Percentiles rank a stretch among this genome's conserved stretches.
phyloP scores from a whole-genome alignment of 352 stramenopile species.

The Nothophytophthora sp. region DNA sequence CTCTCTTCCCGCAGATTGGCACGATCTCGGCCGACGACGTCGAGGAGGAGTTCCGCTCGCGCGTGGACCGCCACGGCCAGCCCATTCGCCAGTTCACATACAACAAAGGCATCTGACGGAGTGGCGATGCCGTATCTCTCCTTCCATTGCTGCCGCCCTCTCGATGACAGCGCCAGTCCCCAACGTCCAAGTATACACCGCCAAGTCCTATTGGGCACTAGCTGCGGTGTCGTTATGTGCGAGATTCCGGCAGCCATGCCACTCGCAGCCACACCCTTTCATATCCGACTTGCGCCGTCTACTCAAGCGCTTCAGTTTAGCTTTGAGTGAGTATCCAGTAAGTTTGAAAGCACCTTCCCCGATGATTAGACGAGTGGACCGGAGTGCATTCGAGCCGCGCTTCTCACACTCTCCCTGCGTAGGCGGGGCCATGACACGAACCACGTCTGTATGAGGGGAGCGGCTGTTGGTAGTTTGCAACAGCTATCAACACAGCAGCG shows the following conservation, averaged over 20 bases:
- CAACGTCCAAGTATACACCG: no score
- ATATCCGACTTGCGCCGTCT: no score
- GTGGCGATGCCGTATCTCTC: no score
- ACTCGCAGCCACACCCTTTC: no score
- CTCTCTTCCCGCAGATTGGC: slow-evolving; percentile 82
- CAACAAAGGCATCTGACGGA: slow-evolving; percentile 88
- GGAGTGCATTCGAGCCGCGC: slow-evolving; percentile 44
- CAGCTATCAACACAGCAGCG: no score
- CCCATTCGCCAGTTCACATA: slow-evolving; percentile 70
- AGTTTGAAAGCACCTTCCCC: slow-evolving; percentile 11
- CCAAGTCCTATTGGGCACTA: no score
- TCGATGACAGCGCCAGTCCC: no score
- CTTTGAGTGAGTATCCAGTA: neutral
- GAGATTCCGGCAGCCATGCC: no score
- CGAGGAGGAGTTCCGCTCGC: slow-evolving; percentile 63
- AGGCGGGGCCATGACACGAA: slow-evolving; percentile 30
- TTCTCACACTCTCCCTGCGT: slow-evolving; percentile 36
- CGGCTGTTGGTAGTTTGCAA: neutral
- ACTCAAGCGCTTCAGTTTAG: no score
- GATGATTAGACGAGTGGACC: slow-evolving; percentile 39
- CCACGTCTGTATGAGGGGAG: slow-evolving; percentile 25
- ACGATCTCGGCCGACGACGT: slow-evolving; percentile 63
- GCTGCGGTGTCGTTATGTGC: no score
- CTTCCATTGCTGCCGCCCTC: no score
- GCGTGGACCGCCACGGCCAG: slow-evolving; percentile 56